Conservation (phyloP, 257 asterid genomes). For the Solanum sejunctum region DNA sequence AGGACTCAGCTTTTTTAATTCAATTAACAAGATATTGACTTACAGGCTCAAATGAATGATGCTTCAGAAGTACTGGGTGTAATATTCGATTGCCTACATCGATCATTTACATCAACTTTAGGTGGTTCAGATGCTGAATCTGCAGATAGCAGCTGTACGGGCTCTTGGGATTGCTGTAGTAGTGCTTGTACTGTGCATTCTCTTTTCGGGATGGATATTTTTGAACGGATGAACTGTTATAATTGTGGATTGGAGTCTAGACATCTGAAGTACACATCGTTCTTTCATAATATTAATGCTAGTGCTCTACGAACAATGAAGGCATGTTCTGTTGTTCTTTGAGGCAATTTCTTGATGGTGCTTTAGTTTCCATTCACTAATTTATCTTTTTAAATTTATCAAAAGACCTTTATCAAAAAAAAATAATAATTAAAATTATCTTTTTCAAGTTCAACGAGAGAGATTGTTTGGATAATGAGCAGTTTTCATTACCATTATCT, state of each 20-base stretch:
- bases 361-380: not conserved
- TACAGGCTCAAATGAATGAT: conserved; percentile 97
- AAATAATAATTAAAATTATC: not conserved
- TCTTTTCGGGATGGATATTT: conserved; percentile 81
- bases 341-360: not conserved
- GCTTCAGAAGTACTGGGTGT: conserved; percentile 91
- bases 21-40: not conserved
- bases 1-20: not conserved
- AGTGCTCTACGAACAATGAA: conserved; percentile 89
- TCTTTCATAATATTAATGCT: conserved; percentile 84
- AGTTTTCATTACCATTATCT: not conserved
- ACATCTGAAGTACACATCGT: conserved; percentile 77
- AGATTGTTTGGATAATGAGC: conserved; percentile 1
- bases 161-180: conserved; percentile 69
- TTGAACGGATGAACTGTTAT: conserved; percentile 83
- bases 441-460: not conserved
- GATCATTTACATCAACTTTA: conserved; percentile 44
- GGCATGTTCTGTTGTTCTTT: conserved; percentile 25
- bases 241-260: conserved; percentile 78
- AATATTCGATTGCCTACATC: conserved; percentile 82
- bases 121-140: conserved; percentile 38
- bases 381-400: not conserved
- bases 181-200: conserved; percentile 73
- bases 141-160: conserved; percentile 40
- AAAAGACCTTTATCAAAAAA: not conserved